phyloP scores from a whole-genome alignment of 140 eudicot genomes.

The Flaveria floridana region DNA sequence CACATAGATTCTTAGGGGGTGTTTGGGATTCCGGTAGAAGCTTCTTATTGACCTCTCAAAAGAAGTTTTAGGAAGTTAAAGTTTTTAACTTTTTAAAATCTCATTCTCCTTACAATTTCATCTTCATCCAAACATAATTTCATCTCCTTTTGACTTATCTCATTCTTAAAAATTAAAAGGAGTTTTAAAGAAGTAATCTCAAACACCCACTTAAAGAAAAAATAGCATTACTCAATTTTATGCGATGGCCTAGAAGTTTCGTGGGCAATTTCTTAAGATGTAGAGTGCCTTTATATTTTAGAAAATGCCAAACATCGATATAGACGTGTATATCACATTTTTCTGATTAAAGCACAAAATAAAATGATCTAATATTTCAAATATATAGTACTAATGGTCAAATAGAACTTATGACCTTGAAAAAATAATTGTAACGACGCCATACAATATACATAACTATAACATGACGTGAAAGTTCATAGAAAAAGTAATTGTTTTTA shows the following conservation, averaged over 20 bases:
- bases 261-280: conserved; percentile 28
- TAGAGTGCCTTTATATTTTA: conserved; percentile 5
- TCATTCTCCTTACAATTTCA: too few species aligned
- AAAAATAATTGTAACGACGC: not conserved
- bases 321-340: not conserved
- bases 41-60: too few species aligned
- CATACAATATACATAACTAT: not conserved
- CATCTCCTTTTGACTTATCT: too few species aligned
- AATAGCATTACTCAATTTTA: not conserved
- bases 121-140: too few species aligned
- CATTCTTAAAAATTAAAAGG: too few species aligned
- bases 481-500: too few species aligned
- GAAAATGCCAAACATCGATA: conserved; percentile 32
- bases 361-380: not conserved
- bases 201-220: not conserved
- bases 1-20: not conserved
- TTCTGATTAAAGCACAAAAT: not conserved
- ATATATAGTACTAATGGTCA: not conserved
- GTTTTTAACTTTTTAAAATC: too few species aligned
- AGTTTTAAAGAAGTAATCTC: too few species aligned
- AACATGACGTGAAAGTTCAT: not conserved
- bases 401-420: not conserved
- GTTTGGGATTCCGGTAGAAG: too few species aligned
- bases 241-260: conserved; percentile 29
- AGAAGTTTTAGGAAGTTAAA: too few species aligned